Conservation (phyloP, 768 basidiomycete species). For the Mycena polygramma region DNA sequence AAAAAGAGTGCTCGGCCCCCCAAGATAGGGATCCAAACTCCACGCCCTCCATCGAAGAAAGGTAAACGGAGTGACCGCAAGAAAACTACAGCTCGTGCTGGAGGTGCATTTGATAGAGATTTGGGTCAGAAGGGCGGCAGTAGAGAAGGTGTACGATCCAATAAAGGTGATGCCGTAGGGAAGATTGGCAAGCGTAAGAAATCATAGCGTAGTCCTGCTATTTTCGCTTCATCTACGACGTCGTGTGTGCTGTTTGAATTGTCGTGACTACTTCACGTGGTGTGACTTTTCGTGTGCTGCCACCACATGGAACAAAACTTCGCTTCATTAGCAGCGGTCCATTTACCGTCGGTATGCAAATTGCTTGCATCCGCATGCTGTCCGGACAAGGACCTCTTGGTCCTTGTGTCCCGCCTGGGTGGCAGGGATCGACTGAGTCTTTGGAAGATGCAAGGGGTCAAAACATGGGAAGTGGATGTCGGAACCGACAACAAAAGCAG, state of each 20-base stretch:
- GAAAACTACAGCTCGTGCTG: conserved; percentile 46
- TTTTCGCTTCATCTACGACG: background rate
- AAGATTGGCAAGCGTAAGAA: conserved; percentile 57
- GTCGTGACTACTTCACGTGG: conserved; percentile 4
- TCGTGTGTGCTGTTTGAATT: background rate
- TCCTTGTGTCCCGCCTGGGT: conserved; percentile 75
- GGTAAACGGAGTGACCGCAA: conserved; percentile 48
- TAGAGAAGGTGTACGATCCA: conserved; percentile 74
- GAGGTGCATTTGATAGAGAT: conserved; percentile 71
- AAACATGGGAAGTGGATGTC: conserved; percentile 86
- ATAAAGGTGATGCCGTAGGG: conserved; percentile 70
- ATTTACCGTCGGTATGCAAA: conserved; percentile 69
- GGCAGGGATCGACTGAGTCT: conserved; percentile 79
- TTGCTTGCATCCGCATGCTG: conserved; percentile 78
- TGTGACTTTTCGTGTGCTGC: conserved; percentile 17
- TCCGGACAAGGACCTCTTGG: conserved; percentile 86
- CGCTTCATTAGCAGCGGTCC: conserved; percentile 67
- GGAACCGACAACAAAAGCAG: conserved; percentile 58
- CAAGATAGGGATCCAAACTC: conserved; percentile 77
- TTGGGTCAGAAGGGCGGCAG: conserved; percentile 58
- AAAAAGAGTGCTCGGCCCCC: conserved; percentile 82
- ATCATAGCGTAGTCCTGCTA: conserved; percentile 11
- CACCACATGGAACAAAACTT: conserved; percentile 57
- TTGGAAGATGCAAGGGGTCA: conserved; percentile 85
- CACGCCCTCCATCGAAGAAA: conserved; percentile 46